These are phyloP conservation scores for Kickxella alabastrina DNA, from an alignment of 192 early-diverging fungal genomes.

Conservation along the genomic window DNA sequence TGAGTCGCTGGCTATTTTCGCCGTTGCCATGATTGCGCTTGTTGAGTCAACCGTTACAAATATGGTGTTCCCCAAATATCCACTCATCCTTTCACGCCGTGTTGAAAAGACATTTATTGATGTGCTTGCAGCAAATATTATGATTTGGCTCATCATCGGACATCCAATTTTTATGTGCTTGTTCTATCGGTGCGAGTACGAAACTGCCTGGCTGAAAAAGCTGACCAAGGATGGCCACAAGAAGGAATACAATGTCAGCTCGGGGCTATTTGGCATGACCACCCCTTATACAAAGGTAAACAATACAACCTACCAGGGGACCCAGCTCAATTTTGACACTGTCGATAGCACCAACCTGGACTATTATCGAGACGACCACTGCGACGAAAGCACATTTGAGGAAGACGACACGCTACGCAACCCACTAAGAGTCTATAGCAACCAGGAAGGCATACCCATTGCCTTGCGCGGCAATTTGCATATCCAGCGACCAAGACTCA, in stretches of 20 bases:
- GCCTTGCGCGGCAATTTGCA: slow-evolving; percentile 41
- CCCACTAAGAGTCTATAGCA: slow-evolving; percentile 18
- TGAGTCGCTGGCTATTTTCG: slow-evolving; percentile 38
- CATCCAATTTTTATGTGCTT: slow-evolving; percentile 38
- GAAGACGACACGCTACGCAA: slow-evolving; percentile 14
- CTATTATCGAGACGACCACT: slow-evolving; percentile 12
- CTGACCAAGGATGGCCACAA: slow-evolving; percentile 42
- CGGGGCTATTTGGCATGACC: slow-evolving; percentile 21
- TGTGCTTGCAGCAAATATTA: slow-evolving; percentile 17
- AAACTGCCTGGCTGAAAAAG: slow-evolving; percentile 38
- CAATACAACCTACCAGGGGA: slow-evolving; percentile 30
- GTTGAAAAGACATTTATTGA: slow-evolving; percentile 40
- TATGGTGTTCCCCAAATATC: slow-evolving; percentile 22
- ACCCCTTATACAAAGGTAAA: slow-evolving; percentile 44
- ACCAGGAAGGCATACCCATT: slow-evolving; percentile 30
- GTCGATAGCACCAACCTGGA: slow-evolving; percentile 14
- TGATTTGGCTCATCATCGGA: slow-evolving; percentile 36
- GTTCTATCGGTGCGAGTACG: slow-evolving; percentile 35
- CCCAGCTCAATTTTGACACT: slow-evolving; percentile 29
- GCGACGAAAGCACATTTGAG: slow-evolving; percentile 9
- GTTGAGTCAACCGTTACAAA: slow-evolving; percentile 33
- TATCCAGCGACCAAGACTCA: slow-evolving; percentile 33
- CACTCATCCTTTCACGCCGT: slow-evolving; percentile 22
- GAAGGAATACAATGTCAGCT: slow-evolving; percentile 32
- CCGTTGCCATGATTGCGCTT: slow-evolving; percentile 22